These are phyloP conservation scores for Aspergillus oerlinghausenensis DNA, from an alignment of 2,329 filamentous ascomycete genomes.

Conservation along the genomic window DNA sequence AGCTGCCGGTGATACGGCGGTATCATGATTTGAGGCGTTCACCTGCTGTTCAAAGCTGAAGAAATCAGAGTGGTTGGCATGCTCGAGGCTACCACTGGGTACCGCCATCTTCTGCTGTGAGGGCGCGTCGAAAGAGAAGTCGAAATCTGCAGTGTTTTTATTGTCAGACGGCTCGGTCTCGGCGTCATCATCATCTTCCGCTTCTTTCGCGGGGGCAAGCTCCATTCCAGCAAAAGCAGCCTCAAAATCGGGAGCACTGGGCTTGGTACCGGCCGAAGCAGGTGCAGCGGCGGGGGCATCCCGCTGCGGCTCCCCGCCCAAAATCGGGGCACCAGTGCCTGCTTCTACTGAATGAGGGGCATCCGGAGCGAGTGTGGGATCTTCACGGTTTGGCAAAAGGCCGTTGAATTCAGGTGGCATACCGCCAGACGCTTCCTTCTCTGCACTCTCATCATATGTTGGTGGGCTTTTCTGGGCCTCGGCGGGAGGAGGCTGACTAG, in stretches of 20 bases:
- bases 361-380: constrained; percentile 37
- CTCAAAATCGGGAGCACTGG: constrained; percentile 41
- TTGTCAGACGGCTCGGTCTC: constrained; percentile 40
- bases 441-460: constrained; percentile 29
- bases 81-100: constrained; percentile 16
- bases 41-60: constrained; percentile 35
- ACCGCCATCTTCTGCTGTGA: constrained; percentile 25
- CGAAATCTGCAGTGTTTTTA: constrained; percentile 38
- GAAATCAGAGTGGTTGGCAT: constrained; percentile 31
- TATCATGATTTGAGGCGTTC: constrained; percentile 34
- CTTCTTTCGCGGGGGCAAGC: constrained; percentile 42
- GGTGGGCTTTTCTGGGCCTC: constrained; percentile 55
- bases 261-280: constrained; percentile 25
- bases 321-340: constrained; percentile 32
- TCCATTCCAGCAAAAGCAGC: constrained; percentile 43
- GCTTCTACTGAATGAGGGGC: constrained; percentile 38
- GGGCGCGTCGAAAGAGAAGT: constrained; percentile 45
- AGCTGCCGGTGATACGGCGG: constrained; percentile 35
- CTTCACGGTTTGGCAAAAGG: constrained; percentile 35
- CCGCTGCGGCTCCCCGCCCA: constrained; percentile 31
- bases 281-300: constrained; percentile 11
- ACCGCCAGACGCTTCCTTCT: constrained; percentile 22
- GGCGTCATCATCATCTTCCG: constrained; percentile 58
- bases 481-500: constrained; percentile 46
- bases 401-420: constrained; percentile 37